Conservation (phyloP, 2,329 filamentous ascomycete genomes). For the Paracoccidioides lutzii region DNA sequence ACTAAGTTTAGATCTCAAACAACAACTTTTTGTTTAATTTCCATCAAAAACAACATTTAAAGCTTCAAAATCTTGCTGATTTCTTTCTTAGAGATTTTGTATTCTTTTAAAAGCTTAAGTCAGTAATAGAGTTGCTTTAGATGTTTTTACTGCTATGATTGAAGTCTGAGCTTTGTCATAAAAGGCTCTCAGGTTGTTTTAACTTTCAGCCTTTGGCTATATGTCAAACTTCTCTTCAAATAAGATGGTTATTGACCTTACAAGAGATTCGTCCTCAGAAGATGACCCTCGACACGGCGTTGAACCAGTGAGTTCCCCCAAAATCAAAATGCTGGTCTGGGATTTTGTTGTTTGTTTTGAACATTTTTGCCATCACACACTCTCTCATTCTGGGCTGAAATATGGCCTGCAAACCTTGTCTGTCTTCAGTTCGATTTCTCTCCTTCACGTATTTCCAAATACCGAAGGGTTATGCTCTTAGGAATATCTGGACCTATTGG, state of each 20-base stretch:
- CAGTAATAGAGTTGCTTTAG: no score
- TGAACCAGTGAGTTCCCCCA: not conserved
- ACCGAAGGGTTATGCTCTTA: no score
- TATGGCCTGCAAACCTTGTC: not conserved
- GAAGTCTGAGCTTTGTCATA: not conserved
- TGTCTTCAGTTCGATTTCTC: not conserved
- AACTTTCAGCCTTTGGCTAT: not conserved
- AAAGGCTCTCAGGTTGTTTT: not conserved
- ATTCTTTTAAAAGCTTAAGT: not conserved
- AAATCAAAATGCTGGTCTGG: not conserved
- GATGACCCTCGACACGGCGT: not conserved
- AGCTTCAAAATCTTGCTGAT: not conserved
- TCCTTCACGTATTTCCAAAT: not conserved
- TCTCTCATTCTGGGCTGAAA: not conserved
- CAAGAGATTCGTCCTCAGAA: slow-evolving; percentile 16
- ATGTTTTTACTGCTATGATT: no score
- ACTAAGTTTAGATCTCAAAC: no score
- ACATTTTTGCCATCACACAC: not conserved
- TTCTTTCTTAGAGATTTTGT: not conserved
- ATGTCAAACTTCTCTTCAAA: not conserved
- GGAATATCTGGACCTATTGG: no score
- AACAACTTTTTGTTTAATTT: no score
- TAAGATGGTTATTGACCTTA: slow-evolving; percentile 18
- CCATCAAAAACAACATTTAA: not conserved
- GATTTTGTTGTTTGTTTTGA: not conserved